Evolutionary conservation across 352 stramenopile species (phyloP).

Genomic region (Globisporangium parvum): DNA sequence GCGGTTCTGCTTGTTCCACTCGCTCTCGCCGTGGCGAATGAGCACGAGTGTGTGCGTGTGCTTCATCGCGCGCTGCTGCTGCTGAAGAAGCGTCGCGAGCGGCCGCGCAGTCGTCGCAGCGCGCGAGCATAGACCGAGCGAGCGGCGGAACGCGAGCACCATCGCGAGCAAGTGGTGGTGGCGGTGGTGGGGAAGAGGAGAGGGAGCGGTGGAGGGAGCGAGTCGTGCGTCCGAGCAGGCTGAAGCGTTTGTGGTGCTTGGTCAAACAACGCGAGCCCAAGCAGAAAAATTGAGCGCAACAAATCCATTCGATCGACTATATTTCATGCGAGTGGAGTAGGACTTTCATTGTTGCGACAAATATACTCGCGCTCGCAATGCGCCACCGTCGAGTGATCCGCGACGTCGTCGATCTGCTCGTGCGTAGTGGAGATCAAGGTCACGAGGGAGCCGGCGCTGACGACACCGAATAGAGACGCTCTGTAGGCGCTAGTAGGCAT

Average conservation of each 20-base stretch:
- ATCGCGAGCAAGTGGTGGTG: constrained; percentile 20
- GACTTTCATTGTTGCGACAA: too few relatives aligned
- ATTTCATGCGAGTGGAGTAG: too few relatives aligned
- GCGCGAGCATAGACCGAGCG: constrained; percentile 34
- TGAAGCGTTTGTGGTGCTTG: constrained; percentile 18
- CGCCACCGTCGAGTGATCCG: too few relatives aligned
- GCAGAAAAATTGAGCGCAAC: too few relatives aligned
- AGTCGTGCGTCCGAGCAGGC: too few relatives aligned
- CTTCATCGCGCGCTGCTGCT: constrained; percentile 59
- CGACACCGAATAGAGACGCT: too few relatives aligned
- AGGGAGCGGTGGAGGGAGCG: not conserved
- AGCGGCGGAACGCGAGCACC: constrained; percentile 53
- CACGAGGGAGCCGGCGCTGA: too few relatives aligned
- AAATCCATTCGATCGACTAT: too few relatives aligned
- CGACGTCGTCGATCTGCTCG: too few relatives aligned
- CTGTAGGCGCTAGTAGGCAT: too few relatives aligned
- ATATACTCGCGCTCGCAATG: too few relatives aligned
- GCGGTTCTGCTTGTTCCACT: constrained; percentile 94
- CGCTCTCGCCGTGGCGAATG: constrained; percentile 91
- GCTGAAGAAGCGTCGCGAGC: constrained; percentile 32
- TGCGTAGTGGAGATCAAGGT: too few relatives aligned
- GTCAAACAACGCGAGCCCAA: not conserved
- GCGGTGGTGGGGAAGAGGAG: constrained; percentile 3
- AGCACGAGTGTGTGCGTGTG: constrained; percentile 89
- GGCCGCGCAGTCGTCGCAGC: constrained; percentile 20